These are phyloP conservation scores for Annulohypoxylon stygium DNA, from an alignment of 495 filamentous ascomycete species.

Conservation along the genomic window DNA sequence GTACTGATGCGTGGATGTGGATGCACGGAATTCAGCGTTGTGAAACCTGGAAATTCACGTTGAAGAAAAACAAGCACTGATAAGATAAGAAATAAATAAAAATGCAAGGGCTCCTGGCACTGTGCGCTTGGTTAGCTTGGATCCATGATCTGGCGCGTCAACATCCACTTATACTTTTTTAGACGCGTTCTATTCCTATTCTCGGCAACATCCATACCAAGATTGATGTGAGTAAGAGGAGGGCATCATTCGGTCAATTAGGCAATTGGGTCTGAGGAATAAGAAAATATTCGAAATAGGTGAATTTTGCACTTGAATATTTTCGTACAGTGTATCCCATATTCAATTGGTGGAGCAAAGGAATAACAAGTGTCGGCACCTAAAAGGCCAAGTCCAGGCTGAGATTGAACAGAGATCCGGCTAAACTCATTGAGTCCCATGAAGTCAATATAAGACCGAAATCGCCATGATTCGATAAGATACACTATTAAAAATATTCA, in stretches of 20 bases:
- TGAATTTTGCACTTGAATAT: background rate
- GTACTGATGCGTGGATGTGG: background rate
- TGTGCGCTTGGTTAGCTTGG: background rate
- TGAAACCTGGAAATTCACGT: no score
- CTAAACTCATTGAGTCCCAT: conserved; percentile 1
- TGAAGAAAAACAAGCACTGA: conserved; percentile 25
- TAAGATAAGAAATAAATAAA: conserved; percentile 35
- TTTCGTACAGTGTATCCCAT: background rate
- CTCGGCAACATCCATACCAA: conserved; percentile 13
- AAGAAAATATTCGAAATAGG: background rate
- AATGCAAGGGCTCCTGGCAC: no score
- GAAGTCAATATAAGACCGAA: conserved; percentile 23
- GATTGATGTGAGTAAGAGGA: conserved; percentile 7
- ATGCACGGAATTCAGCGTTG: background rate
- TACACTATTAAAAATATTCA: conserved; percentile 16
- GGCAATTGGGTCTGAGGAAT: background rate
- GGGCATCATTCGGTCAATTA: conserved; percentile 19
- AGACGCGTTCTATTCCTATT: conserved; percentile 32
- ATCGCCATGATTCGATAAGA: conserved; percentile 35
- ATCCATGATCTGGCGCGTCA: conserved; percentile 25
- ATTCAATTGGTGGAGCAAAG: conserved; percentile 11
- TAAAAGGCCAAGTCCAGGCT: background rate
- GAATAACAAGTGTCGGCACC: conserved; percentile 16
- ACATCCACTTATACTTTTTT: conserved; percentile 24
- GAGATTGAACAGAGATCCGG: background rate